Evolutionary conservation across 2,329 filamentous ascomycete genomes (phyloP).

Genomic region (Microcyclosporella mali): DNA sequence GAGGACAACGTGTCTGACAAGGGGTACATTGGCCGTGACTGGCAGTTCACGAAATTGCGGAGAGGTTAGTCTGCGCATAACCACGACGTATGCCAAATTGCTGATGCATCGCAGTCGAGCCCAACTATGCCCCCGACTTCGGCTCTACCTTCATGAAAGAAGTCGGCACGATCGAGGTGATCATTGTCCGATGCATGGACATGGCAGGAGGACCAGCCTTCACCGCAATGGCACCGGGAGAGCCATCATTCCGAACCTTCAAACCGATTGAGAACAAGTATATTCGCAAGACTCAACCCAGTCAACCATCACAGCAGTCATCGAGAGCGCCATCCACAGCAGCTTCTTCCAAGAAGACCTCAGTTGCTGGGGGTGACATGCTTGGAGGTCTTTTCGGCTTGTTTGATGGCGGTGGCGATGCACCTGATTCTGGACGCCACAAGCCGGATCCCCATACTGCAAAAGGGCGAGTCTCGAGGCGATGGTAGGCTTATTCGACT

Average conservation of each 20-base stretch:
- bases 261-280: no score
- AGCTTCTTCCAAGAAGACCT: slow-evolving; percentile 9
- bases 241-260: no score
- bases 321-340: slow-evolving; percentile 13
- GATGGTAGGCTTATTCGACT: no score
- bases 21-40: slow-evolving; percentile 46
- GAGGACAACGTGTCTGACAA: slow-evolving; percentile 44
- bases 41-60: slow-evolving; percentile 48
- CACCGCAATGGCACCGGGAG: slow-evolving; percentile 3
- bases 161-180: slow-evolving; percentile 44
- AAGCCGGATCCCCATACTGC: background rate
- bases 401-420: slow-evolving; percentile 32
- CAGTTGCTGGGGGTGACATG: slow-evolving; percentile 5
- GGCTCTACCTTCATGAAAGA: slow-evolving; percentile 34
- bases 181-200: slow-evolving; percentile 40
- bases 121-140: slow-evolving; percentile 32
- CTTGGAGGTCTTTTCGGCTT: slow-evolving; percentile 26
- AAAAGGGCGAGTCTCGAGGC: background rate
- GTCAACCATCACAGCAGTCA: slow-evolving; percentile 2
- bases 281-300: no score
- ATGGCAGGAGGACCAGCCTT: slow-evolving; percentile 1
- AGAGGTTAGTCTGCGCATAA: slow-evolving; percentile 35
- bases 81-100: background rate
- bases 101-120: slow-evolving; percentile 30
- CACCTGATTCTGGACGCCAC: slow-evolving; percentile 4